phyloP scores from a whole-genome alignment of 352 stramenopile species.

The Phytophthora sansomeana region DNA sequence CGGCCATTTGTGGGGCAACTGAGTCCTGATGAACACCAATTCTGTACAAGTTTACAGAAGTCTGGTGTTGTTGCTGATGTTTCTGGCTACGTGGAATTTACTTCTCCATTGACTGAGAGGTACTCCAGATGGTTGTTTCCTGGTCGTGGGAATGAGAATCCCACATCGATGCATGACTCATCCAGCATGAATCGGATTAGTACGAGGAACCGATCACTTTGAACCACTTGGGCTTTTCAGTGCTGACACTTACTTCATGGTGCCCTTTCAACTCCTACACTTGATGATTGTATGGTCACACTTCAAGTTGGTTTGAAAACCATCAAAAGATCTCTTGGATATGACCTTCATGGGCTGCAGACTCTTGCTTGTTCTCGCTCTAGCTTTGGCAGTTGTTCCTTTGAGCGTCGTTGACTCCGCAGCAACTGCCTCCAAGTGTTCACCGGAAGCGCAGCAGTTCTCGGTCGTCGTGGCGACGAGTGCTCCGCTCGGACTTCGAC shows the following conservation, averaged over 20 bases:
- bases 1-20: no score
- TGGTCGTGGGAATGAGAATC: no score
- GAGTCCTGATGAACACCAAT: no score
- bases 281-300: constrained; percentile 17
- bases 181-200: no score
- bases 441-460: constrained; percentile 50
- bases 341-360: background rate
- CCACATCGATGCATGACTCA: no score
- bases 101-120: no score
- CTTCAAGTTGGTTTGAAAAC: constrained; percentile 23
- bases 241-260: background rate
- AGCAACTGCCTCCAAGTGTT: constrained; percentile 11
- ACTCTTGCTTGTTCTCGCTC: constrained; percentile 24
- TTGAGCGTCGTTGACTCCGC: constrained; percentile 4
- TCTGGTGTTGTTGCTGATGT: no score
- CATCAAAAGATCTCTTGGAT: constrained; percentile 16
- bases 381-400: constrained; percentile 3
- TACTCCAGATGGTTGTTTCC: no score
- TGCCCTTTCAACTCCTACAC: constrained; percentile 10
- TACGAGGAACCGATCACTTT: no score
- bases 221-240: no score
- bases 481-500: constrained; percentile 62
- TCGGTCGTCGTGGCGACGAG: constrained; percentile 45
- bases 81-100: no score
- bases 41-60: no score